Evolutionary conservation across 1,284 basidiomycete genomes (phyloP).

Genomic region (Phenoliferia sp.): DNA sequence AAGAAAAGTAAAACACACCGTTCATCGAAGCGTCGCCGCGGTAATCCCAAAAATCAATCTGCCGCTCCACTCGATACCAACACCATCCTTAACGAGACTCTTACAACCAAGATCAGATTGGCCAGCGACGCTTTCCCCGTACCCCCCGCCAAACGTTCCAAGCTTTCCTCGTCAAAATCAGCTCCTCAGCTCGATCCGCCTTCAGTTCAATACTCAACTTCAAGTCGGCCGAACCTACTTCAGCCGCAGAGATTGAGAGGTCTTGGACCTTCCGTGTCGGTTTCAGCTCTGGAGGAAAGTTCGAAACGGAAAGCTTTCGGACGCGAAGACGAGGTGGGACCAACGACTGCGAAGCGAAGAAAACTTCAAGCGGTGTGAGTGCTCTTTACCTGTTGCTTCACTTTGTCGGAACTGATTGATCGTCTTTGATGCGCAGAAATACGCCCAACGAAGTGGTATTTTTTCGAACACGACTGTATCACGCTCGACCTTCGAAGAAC

Average conservation of each 20-base stretch:
- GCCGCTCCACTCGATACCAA: background rate
- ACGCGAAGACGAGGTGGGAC: background rate
- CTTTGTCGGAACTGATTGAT: background rate
- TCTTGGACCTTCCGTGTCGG: background rate
- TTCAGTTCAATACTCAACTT: background rate
- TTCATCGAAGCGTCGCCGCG: background rate
- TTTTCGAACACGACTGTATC: conserved; percentile 41
- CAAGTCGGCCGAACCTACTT: background rate
- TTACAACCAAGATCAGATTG: background rate
- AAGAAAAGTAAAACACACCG: background rate
- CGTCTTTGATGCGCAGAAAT: background rate
- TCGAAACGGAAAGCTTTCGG: background rate
- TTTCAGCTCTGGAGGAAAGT: background rate
- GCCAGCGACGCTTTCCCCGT: background rate
- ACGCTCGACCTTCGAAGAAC: conserved; percentile 36
- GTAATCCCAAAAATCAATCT: background rate
- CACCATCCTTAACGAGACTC: background rate
- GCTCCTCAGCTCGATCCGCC: background rate
- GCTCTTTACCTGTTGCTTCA: background rate
- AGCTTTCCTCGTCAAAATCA: background rate
- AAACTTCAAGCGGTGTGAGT: background rate
- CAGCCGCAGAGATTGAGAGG: background rate
- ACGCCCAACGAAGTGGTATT: conserved; percentile 25
- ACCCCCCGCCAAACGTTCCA: background rate
- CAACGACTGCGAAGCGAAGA: background rate